Evolutionary conservation across 2,329 filamentous ascomycete species (phyloP), one percentile per base, ranked within the genome.

Genomic region (Furcasterigmium furcatum): DNA sequence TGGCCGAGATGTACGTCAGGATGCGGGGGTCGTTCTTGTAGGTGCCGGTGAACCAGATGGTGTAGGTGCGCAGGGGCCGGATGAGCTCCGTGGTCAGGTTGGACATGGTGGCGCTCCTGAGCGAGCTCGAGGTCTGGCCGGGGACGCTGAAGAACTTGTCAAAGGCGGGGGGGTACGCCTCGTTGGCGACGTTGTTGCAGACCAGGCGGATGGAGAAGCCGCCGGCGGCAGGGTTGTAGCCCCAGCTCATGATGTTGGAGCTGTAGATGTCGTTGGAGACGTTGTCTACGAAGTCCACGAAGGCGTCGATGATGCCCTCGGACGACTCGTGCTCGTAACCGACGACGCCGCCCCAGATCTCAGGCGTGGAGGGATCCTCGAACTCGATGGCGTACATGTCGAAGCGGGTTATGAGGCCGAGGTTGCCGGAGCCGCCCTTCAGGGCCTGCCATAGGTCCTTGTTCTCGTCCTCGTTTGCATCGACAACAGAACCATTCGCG

Each of bases 381-480:
- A 58, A 60, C 19, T 59, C 57, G 12, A 64, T 62, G 10, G 59
- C 52, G n/a, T 55, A 50, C 57, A 65, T 51, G 20, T 65, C 60
- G 18, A 62, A 56, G 19, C 58, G 54, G 4, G 70, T 65, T 14
- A 66, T 56, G 9, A 69, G 55, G 9, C 70, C 72, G 14, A 73
- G 68, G 51, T 76, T 77, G 46, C 64, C 68, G 12, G 64, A 63
- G n/a, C 72, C 72, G 5, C 73, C 74, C 39, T 73, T 71, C 18
- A 76, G 58, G 1, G 71, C 73, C 50, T 62, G 65, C 57, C 62
- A 77, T 3, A 78, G 63, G 45, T 76, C 72, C 0, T 59, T 21
- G 46, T 75, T 64, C 8, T 62, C 50, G 0, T 56, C 49, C 2
- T 54, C 55, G 25, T 67, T 74, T 16, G 67, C 73, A 4, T 71